Evolutionary conservation across 371 early-diverging fungal species (phyloP), one percentile per base, ranked within the genome.

Genomic region (Smittium mucronatum): DNA sequence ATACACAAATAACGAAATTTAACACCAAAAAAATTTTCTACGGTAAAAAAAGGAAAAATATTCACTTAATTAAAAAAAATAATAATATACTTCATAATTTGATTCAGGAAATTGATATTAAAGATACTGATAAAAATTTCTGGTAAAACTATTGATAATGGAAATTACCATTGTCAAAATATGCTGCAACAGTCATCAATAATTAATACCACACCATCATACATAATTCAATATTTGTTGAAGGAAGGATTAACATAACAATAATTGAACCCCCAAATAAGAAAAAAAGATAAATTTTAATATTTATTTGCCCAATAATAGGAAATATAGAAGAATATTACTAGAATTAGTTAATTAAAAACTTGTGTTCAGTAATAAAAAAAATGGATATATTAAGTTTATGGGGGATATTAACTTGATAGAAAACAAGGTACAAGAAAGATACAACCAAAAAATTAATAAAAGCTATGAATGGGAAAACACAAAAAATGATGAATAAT

Each of bases 401-500:
- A 34, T 33, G 29, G 65, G 65, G n/a, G 65, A 65, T 34, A 34
- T 65, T 11, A 65, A 65, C 34, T 2, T 65, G 34, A 34, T 36
- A 2, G 65, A 65, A 65, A 36, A 65, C 34, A 65, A 65, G n/a
- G 2, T 5, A 31, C n/a, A n/a, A 36, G 65, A 65, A 32, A 65
- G 65, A 33, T 65, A 5, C 65, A 5, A 26, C 21, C 1, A 65
- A 33, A 65, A 34, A 5, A 47, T 11, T 5, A 31, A 33, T n/a
- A n/a, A 34, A n/a, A 65, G 2, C 17, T 15, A n/a, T 2, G 34
- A 65, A n/a, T 65, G 65, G 65, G 34, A 33, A n/a, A n/a, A 33
- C 25, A n/a, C 34, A 33, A 33, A 65, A 8, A 65, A 65, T n/a
- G 11, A 65, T 65, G 11, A 32, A 33, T 34, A 21, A 11, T n/a